These are phyloP conservation scores for Ceratocystis cacaofunesta DNA, from an alignment of 2,329 filamentous ascomycete genomes.

Conservation along the genomic window DNA sequence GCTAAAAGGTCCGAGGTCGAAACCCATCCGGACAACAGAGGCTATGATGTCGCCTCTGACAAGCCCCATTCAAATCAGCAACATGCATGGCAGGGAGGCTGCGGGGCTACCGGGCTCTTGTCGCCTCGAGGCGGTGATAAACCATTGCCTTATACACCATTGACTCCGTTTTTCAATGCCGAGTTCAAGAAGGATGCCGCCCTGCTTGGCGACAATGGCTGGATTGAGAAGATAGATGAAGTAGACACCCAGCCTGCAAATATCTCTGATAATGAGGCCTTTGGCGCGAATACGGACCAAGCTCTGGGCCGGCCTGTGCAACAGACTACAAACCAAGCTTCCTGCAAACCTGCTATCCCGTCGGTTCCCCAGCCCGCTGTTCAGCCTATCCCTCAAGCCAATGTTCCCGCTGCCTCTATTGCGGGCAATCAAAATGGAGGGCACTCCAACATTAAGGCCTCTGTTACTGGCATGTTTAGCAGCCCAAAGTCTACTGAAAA, in stretches of 20 bases:
- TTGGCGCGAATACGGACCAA: neutral
- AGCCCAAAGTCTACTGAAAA: neutral
- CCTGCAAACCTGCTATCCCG: neutral
- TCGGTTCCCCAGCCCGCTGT: neutral
- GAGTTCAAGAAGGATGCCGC: constrained; percentile 32
- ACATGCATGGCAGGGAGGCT: neutral
- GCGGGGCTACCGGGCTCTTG: neutral
- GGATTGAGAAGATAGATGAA: constrained; percentile 34
- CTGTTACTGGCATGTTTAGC: neutral
- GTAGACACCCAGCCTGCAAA: neutral
- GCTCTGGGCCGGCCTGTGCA: neutral
- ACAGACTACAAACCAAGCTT: neutral
- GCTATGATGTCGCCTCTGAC: neutral
- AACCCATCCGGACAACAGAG: neutral
- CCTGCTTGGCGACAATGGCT: constrained; percentile 41
- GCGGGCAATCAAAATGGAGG: neutral
- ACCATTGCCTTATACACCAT: constrained; percentile 26
- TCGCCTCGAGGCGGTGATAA: neutral
- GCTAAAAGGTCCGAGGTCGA: neutral
- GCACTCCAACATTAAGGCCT: neutral
- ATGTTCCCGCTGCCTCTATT: neutral
- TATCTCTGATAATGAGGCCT: neutral
- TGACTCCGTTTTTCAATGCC: constrained; percentile 30
- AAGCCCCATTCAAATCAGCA: neutral
- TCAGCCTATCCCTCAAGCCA: neutral